phyloP scores from a whole-genome alignment of 2,329 filamentous ascomycete genomes.

The Fusarium algeriense region DNA sequence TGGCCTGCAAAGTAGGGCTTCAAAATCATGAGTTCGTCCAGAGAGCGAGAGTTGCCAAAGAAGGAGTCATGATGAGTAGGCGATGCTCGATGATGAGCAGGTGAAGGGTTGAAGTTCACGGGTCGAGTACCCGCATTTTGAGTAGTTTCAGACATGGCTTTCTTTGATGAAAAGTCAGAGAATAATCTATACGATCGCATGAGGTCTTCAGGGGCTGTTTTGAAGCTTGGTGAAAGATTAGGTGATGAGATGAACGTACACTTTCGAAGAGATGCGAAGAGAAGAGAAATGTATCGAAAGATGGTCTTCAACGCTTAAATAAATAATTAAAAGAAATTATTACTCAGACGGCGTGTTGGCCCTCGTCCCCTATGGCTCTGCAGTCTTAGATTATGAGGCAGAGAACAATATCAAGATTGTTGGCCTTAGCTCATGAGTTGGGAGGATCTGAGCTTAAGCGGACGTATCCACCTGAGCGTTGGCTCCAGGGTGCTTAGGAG shows the following conservation, averaged over 20 bases:
- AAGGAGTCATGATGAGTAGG: constrained; percentile 33
- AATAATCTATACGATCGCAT: constrained; percentile 32
- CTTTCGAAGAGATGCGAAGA: not conserved
- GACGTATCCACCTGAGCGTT: constrained; percentile 22
- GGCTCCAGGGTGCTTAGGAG: constrained; percentile 14
- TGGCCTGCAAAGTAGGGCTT: constrained; percentile 59
- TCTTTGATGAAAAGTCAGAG: constrained; percentile 26
- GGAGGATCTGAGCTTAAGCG: constrained; percentile 15
- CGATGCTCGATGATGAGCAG: constrained; percentile 34
- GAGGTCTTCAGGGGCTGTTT: not conserved
- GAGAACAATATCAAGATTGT: constrained; percentile 47
- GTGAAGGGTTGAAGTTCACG: constrained; percentile 37
- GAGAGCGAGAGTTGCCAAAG: constrained; percentile 29
- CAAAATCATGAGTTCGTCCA: constrained; percentile 47
- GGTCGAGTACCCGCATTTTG: constrained; percentile 9
- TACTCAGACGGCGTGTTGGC: constrained; percentile 25
- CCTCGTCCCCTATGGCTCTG: constrained; percentile 42
- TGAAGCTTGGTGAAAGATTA: constrained; percentile 2
- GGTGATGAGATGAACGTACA: constrained; percentile 9
- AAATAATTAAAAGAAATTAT: not conserved
- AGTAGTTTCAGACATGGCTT: constrained; percentile 29
- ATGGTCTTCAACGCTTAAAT: not conserved
- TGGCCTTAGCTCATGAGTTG: constrained; percentile 35
- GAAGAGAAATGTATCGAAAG: not conserved
- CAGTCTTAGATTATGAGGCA: constrained; percentile 42